Evolutionary conservation across 176 grass and related monocot species (phyloP).

Genomic region (Phragmites australis): DNA sequence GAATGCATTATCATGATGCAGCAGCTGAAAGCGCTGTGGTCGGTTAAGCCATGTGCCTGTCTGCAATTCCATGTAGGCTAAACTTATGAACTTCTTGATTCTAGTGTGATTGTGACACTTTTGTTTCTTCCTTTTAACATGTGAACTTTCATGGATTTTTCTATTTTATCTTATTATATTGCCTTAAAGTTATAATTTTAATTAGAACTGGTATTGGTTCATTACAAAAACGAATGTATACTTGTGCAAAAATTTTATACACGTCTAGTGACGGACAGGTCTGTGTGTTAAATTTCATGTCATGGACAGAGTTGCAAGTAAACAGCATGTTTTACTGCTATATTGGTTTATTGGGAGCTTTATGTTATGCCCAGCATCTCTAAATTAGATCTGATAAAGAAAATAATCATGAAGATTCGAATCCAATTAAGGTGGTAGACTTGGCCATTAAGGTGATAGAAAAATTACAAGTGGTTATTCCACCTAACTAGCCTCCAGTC

Average conservation of each 20-base stretch:
- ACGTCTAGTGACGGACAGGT: neutral
- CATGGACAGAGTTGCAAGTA: neutral
- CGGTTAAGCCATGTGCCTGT: neutral
- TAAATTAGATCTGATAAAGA: neutral
- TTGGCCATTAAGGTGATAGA: neutral
- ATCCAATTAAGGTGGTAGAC: neutral
- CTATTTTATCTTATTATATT: neutral
- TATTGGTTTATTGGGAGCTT: neutral
- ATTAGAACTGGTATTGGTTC: neutral
- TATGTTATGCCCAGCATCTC: neutral
- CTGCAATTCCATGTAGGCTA: neutral
- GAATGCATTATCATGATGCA: neutral
- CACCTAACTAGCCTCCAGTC: neutral
- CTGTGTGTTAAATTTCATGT: neutral
- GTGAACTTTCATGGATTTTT: slow-evolving; percentile 1
- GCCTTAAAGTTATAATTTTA: neutral
- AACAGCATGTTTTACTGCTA: neutral
- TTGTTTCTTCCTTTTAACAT: slow-evolving; percentile 12
- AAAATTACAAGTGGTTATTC: neutral
- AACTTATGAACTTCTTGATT: neutral
- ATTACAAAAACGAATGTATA: neutral
- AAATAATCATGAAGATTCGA: neutral
- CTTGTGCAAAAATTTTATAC: neutral
- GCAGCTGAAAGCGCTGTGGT: neutral
- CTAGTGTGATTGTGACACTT: neutral